phyloP scores from a whole-genome alignment of 2,329 filamentous ascomycete genomes.

The Fusarium chuoi region DNA sequence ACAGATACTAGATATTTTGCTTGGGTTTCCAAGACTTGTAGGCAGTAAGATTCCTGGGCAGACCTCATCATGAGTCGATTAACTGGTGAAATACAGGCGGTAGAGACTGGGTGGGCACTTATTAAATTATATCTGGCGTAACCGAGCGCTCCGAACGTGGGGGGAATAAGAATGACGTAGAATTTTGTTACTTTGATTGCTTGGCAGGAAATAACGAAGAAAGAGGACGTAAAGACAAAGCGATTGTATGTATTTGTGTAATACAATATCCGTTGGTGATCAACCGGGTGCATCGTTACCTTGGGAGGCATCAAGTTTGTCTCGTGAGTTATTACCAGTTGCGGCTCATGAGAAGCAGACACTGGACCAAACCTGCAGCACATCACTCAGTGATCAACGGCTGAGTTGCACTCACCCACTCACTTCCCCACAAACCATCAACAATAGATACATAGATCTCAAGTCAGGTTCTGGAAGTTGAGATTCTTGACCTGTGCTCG shows the following conservation, averaged over 20 bases:
- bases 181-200: not conserved
- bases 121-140: not conserved
- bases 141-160: constrained; percentile 3
- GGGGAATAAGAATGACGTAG: constrained; percentile 6
- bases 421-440: constrained; percentile 13
- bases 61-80: constrained; percentile 15
- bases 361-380: not conserved
- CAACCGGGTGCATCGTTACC: constrained; percentile 11
- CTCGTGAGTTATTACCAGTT: constrained; percentile 31
- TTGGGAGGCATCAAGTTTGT: constrained; percentile 4
- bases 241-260: not conserved
- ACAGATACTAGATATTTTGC: not conserved
- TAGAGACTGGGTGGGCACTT: not conserved
- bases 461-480: not conserved
- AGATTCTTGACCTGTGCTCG: constrained; percentile 11
- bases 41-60: constrained; percentile 2
- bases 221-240: not conserved
- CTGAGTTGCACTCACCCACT: not conserved
- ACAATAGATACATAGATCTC: not conserved
- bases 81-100: not conserved
- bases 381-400: not conserved
- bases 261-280: not conserved
- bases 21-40: not conserved
- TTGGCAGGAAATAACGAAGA: not conserved
- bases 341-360: not conserved